These are phyloP conservation scores for Blastomyces gilchristii DNA, from an alignment of 2,329 filamentous ascomycete genomes.

Conservation along the genomic window DNA sequence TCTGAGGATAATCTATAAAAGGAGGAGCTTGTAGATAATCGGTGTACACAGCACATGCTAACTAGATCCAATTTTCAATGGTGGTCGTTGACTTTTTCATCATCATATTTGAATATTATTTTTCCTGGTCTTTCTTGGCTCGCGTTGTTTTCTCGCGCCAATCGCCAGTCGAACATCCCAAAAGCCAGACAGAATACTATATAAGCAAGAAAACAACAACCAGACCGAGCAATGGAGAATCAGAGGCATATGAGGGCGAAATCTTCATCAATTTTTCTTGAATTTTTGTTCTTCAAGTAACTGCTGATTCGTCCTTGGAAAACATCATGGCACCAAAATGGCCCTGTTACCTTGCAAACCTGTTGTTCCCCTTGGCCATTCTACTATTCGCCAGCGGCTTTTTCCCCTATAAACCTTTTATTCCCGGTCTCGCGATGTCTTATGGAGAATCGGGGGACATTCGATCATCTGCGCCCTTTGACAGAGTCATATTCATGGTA, in stretches of 20 bases:
- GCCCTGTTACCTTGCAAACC: slow-evolving; percentile 23
- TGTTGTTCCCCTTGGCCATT: slow-evolving; percentile 67
- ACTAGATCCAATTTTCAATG: background rate
- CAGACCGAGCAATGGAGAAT: background rate
- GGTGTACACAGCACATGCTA: background rate
- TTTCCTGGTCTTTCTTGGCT: background rate
- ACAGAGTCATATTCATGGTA: slow-evolving; percentile 93
- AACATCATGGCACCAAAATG: slow-evolving; percentile 17
- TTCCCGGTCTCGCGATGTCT: slow-evolving; percentile 68
- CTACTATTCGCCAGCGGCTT: slow-evolving; percentile 78
- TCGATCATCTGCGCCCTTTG: slow-evolving; percentile 61
- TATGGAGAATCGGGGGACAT: slow-evolving; percentile 44
- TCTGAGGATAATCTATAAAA: no score
- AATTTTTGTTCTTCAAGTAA: background rate
- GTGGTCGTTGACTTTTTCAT: background rate
- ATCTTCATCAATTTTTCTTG: background rate
- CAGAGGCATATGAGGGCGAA: background rate
- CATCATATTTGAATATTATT: no score
- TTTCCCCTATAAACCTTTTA: slow-evolving; percentile 93
- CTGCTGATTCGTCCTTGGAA: background rate
- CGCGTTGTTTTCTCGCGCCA: background rate
- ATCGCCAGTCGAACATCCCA: no score
- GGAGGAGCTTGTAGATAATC: background rate
- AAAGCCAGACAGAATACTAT: background rate
- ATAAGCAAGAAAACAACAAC: background rate